These are phyloP conservation scores for Fusarium sp. DNA, from an alignment of 2,329 filamentous ascomycete genomes.

Conservation along the genomic window DNA sequence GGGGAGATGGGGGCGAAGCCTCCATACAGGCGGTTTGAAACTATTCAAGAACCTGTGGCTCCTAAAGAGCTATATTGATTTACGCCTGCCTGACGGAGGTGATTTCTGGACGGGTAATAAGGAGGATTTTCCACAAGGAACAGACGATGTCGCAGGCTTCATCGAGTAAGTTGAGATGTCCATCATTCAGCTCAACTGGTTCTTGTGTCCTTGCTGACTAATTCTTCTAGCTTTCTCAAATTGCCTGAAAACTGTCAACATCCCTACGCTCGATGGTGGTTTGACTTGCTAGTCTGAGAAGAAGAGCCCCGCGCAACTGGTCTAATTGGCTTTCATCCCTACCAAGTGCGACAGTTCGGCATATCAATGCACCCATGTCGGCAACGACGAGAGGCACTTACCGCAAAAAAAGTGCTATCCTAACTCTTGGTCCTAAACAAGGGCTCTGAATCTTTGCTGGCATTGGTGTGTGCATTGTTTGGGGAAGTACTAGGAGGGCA, in stretches of 20 bases:
- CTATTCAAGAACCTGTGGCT: not conserved
- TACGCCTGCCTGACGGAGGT: not conserved
- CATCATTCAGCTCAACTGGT: not conserved
- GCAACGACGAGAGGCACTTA: not conserved
- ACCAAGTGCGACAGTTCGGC: rapidly evolving
- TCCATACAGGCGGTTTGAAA: not conserved
- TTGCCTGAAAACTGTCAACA: not conserved
- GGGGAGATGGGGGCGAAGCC: not conserved
- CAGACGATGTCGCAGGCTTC: not conserved
- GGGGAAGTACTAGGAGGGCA: not conserved
- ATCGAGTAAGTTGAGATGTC: not conserved
- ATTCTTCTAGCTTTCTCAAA: not conserved
- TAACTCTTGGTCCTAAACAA: not conserved
- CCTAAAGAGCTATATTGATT: rapidly evolving
- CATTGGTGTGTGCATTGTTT: not conserved
- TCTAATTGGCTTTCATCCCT: not conserved
- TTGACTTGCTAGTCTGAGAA: not conserved
- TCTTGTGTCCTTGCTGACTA: not conserved
- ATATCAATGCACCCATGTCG: not conserved
- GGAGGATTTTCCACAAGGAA: not conserved
- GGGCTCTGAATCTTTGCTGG: not conserved
- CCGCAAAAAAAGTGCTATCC: too few species aligned
- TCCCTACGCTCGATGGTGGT: not conserved
- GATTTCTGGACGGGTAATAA: not conserved
- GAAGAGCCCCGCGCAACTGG: not conserved